Conservation (phyloP, 2,329 filamentous ascomycete species). For the Nemania diffusa region DNA sequence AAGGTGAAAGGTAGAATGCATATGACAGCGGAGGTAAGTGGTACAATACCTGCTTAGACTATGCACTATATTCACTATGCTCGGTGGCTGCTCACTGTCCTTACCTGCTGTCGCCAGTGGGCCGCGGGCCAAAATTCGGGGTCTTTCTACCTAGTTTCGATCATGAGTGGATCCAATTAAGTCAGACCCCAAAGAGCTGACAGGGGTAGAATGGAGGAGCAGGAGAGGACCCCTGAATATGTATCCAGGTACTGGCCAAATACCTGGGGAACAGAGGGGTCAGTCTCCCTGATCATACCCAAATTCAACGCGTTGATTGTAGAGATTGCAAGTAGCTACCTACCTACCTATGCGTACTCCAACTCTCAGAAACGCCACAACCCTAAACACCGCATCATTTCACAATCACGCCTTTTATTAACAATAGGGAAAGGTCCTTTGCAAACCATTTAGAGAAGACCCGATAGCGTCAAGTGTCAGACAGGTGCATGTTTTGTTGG, state of each 20-base stretch:
- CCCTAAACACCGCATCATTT: not conserved
- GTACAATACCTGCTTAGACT: not conserved
- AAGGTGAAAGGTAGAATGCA: constrained; percentile 8
- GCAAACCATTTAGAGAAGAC: not conserved
- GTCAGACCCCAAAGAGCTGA: constrained; percentile 10
- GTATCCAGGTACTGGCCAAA: too few species aligned
- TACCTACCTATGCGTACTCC: too few species aligned
- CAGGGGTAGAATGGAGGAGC: not conserved
- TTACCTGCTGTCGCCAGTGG: not conserved
- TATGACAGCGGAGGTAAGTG: constrained; percentile 14
- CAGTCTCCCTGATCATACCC: too few species aligned
- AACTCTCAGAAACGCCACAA: too few species aligned
- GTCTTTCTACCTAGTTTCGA: constrained; percentile 24
- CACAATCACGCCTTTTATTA: not conserved
- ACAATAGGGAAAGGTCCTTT: not conserved
- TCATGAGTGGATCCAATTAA: constrained; percentile 13
- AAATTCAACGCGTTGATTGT: too few species aligned
- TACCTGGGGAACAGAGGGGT: too few species aligned
- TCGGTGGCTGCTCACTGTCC: not conserved
- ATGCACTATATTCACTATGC: not conserved
- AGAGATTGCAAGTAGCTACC: too few species aligned
- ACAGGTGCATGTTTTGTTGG: not conserved
- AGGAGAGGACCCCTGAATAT: not conserved
- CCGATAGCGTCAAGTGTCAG: not conserved
- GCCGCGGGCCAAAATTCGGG: constrained; percentile 23